Evolutionary conservation across 192 early-diverging fungal genomes (phyloP).

Genomic region (Chytriomyces hyalinus): DNA sequence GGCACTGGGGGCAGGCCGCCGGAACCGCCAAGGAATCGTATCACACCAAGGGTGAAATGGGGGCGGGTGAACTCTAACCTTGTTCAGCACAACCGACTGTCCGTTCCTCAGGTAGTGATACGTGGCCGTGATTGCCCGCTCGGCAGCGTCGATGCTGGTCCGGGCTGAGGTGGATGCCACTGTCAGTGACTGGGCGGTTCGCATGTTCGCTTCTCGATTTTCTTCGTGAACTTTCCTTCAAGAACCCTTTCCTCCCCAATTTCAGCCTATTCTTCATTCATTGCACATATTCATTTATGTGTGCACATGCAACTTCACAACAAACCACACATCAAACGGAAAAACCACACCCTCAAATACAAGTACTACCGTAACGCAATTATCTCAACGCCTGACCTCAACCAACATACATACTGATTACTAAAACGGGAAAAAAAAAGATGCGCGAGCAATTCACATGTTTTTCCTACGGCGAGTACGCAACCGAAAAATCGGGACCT

Average conservation of each 20-base stretch:
- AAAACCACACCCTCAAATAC: background rate
- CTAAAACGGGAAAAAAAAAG: too few relatives aligned
- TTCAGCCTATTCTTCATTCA: too few relatives aligned
- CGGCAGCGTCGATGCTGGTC: background rate
- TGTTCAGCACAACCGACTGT: background rate
- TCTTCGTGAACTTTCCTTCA: too few relatives aligned
- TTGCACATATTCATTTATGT: too few relatives aligned
- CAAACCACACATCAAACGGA: too few relatives aligned
- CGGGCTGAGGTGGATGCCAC: too few relatives aligned
- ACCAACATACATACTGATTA: background rate
- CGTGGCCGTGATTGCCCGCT: background rate
- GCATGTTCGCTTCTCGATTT: too few relatives aligned
- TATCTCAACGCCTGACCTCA: background rate
- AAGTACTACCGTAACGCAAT: background rate
- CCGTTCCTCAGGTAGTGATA: background rate
- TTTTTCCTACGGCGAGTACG: background rate
- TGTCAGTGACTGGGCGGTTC: too few relatives aligned
- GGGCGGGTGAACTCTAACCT: background rate
- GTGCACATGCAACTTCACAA: too few relatives aligned
- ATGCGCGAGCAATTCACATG: background rate
- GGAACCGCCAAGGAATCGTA: too few relatives aligned
- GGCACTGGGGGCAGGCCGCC: too few relatives aligned
- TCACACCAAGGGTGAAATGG: background rate
- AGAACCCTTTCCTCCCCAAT: too few relatives aligned
- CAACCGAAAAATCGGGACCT: background rate